These are phyloP conservation scores for Eruca vesicaria DNA, from an alignment of 441 rosid species.

Conservation along the genomic window DNA sequence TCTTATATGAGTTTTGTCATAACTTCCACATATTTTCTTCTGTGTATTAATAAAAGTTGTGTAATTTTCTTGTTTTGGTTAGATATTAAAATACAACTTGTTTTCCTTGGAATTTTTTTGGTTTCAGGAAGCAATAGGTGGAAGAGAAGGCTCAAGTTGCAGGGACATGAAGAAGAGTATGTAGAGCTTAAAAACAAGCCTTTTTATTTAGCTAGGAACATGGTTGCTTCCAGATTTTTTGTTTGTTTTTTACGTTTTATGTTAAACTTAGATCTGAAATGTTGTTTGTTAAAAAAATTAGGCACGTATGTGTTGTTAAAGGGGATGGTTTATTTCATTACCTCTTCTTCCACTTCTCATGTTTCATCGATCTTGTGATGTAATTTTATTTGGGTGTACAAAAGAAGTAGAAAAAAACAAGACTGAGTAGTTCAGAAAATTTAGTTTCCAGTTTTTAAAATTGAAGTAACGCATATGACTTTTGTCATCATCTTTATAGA, in stretches of 20 bases:
- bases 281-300: not conserved
- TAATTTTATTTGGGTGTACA: not conserved
- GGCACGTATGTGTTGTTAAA: slow-evolving; percentile 15
- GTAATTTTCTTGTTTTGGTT: not conserved
- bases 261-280: slow-evolving; percentile 30
- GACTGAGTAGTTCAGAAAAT: slow-evolving; percentile 22
- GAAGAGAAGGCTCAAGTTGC: slow-evolving; percentile 61
- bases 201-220: slow-evolving; percentile 21
- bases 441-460: slow-evolving; percentile 2
- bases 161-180: slow-evolving; percentile 57
- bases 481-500: slow-evolving; percentile 8
- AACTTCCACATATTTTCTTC: not conserved
- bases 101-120: not conserved
- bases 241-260: slow-evolving; percentile 8
- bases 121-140: slow-evolving; percentile 53
- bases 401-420: not conserved
- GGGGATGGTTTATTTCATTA: slow-evolving; percentile 15
- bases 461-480: slow-evolving; percentile 14
- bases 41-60: not conserved
- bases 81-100: not conserved
- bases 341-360: slow-evolving; percentile 18
- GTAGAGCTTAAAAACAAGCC: slow-evolving; percentile 31
- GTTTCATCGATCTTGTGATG: slow-evolving; percentile 18
- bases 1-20: not conserved
- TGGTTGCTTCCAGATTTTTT: slow-evolving; percentile 32